These are phyloP conservation scores for Manihot esculenta DNA, from an alignment of 441 rosid species.

Conservation along the genomic window DNA sequence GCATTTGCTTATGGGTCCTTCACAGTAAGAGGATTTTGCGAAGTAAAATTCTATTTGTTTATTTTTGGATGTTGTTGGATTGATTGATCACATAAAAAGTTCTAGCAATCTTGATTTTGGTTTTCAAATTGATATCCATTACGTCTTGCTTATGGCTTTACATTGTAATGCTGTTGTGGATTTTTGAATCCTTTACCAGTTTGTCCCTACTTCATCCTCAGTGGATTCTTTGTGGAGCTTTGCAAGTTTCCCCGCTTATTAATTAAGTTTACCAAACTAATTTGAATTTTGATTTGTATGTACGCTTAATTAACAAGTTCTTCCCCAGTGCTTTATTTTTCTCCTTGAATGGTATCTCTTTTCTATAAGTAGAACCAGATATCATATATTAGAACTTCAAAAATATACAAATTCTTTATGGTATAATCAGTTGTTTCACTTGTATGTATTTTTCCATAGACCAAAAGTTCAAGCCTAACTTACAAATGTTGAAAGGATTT, in stretches of 20 bases:
- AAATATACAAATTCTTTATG: background rate
- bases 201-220: background rate
- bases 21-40: background rate
- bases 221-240: background rate
- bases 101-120: background rate
- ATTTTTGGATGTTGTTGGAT: background rate
- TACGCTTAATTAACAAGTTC: background rate
- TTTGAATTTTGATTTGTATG: background rate
- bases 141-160: background rate
- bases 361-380: background rate
- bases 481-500: background rate
- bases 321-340: background rate
- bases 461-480: background rate
- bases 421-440: background rate
- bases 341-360: background rate
- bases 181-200: background rate
- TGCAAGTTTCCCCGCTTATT: background rate
- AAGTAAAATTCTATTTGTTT: background rate
- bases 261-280: background rate
- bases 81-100: background rate
- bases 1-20: background rate
- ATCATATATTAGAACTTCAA: background rate
- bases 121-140: background rate
- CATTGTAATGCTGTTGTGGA: background rate
- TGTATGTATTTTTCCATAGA: background rate